phyloP scores from a whole-genome alignment of 257 asterid species.

The Anisodus tanguticus region DNA sequence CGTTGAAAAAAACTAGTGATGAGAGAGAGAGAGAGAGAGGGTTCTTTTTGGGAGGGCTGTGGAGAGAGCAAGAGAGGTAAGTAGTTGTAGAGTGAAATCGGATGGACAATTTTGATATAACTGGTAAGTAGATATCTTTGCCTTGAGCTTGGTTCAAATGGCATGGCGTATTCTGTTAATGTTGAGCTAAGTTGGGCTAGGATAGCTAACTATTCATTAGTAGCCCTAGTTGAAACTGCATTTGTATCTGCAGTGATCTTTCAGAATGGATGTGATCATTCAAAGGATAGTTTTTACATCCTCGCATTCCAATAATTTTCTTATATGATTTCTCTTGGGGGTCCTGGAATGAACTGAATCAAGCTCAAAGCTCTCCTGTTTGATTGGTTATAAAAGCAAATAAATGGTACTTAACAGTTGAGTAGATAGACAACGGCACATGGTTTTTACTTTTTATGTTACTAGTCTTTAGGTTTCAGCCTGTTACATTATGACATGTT shows the following conservation, averaged over 20 bases:
- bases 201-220: background rate
- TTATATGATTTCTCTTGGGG: background rate
- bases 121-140: background rate
- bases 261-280: background rate
- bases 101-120: background rate
- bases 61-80: background rate
- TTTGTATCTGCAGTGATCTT: background rate
- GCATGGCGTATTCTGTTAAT: background rate
- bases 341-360: background rate
- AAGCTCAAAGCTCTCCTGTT: background rate
- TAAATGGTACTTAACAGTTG: background rate
- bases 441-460: background rate
- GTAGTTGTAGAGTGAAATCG: background rate
- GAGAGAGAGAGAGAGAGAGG: background rate
- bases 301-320: background rate
- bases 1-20: slow-evolving; percentile 1
- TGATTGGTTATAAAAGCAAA: background rate
- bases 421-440: background rate
- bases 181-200: background rate
- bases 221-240: background rate
- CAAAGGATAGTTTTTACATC: too few species aligned
- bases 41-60: background rate
- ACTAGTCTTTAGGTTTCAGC: background rate
- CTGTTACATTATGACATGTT: background rate
- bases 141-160: background rate